Percentiles rank a stretch among this genome's conserved stretches.
These are phyloP conservation scores for Orbilia javanica DNA, from an alignment of 2,329 filamentous ascomycete species.

Conservation along the genomic window DNA sequence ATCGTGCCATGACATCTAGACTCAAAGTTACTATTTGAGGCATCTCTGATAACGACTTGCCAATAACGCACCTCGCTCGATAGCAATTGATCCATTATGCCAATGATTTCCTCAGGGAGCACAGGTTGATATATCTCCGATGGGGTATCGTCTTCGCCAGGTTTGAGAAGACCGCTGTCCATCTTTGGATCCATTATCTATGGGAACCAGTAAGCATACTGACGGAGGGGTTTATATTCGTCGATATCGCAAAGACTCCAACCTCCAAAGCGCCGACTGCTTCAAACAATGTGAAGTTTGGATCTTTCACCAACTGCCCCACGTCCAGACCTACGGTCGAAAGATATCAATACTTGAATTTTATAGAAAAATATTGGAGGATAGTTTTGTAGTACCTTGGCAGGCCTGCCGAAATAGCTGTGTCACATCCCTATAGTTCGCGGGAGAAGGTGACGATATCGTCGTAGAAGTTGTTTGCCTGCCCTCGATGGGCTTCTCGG, in stretches of 20 bases:
- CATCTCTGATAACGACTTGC: neutral
- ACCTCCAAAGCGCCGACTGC: conserved; percentile 88
- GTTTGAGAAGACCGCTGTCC: conserved; percentile 88
- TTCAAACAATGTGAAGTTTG: conserved; percentile 92
- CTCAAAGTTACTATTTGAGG: conserved; percentile 33
- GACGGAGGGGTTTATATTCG: conserved; percentile 13
- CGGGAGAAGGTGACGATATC: conserved; percentile 32
- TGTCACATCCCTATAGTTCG: conserved; percentile 55
- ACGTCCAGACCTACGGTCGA: conserved; percentile 74
- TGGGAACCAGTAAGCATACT: conserved; percentile 31
- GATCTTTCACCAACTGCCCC: conserved; percentile 93
- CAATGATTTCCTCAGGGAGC: conserved; percentile 82
- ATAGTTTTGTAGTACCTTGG: conserved; percentile 32
- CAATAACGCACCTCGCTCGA: conserved; percentile 79
- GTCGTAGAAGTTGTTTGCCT: conserved; percentile 18
- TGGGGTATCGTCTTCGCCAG: conserved; percentile 84
- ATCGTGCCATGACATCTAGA: conserved; percentile 92
- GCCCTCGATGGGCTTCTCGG: conserved; percentile 40
- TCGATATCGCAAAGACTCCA: conserved; percentile 35
- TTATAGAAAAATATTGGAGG: neutral
- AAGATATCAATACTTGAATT: conserved; percentile 10
- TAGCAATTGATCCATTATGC: conserved; percentile 92
- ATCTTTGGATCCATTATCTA: conserved; percentile 99
- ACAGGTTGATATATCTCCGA: conserved; percentile 79
- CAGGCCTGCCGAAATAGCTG: conserved; percentile 53